Conservation (phyloP, 1,284 basidiomycete genomes). For the Hortiboletus rubellus region DNA sequence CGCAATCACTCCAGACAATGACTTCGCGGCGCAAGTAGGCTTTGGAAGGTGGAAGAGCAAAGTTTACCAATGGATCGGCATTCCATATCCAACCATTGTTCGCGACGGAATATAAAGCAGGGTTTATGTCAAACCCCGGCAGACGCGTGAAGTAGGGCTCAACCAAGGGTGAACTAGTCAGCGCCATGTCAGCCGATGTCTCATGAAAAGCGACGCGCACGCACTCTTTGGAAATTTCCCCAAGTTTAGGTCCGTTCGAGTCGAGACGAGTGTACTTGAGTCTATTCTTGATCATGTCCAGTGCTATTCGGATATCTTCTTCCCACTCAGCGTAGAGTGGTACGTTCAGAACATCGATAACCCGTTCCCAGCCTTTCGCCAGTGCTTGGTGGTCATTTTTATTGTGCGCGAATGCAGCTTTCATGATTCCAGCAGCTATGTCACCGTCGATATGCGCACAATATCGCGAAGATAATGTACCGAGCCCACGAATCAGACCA, state of each 20-base stretch:
- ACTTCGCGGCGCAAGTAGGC: conserved; percentile 95
- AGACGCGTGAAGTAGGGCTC: conserved; percentile 91
- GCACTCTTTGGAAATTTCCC: conserved; percentile 74
- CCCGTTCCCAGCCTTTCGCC: conserved; percentile 68
- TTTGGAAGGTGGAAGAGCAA: conserved; percentile 94
- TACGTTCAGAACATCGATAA: conserved; percentile 87
- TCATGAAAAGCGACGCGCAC: conserved; percentile 3
- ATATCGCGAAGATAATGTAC: conserved; percentile 66
- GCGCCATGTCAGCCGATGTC: conserved; percentile 10
- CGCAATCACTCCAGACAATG: conserved; percentile 97
- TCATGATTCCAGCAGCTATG: conserved; percentile 67
- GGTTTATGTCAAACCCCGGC: conserved; percentile 59
- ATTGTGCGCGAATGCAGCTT: conserved; percentile 63
- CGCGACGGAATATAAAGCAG: conserved; percentile 76
- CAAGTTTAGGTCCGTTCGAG: conserved; percentile 80
- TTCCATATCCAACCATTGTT: conserved; percentile 99
- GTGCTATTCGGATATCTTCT: conserved; percentile 73
- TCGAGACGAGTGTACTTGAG: conserved; percentile 82
- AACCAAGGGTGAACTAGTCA: conserved; percentile 70
- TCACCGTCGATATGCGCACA: conserved; percentile 61
- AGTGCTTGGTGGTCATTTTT: conserved; percentile 52
- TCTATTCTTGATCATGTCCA: conserved; percentile 75
- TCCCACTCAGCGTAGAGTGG: conserved; percentile 85
- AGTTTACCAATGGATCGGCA: conserved; percentile 92
- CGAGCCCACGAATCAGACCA: conserved; percentile 57